phyloP scores from a whole-genome alignment of 257 asterid genomes.

The Penstemon barbatus region DNA sequence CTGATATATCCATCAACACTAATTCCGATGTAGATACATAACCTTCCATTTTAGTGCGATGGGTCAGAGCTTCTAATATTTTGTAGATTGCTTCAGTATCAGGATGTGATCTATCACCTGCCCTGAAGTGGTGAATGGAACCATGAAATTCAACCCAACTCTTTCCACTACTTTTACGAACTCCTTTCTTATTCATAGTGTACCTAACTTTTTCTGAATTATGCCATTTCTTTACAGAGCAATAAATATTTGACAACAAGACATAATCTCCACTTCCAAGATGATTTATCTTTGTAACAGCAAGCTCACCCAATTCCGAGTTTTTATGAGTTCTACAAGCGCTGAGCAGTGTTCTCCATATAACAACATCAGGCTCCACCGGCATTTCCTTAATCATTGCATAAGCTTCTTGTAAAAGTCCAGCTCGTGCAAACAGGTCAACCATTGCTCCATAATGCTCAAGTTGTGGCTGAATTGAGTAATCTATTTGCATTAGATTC shows the following conservation, averaged over 20 bases:
- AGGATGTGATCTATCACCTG: slow-evolving; percentile 61
- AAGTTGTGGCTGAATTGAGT: slow-evolving; percentile 58
- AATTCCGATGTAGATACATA: slow-evolving; percentile 42
- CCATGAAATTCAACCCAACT: slow-evolving; percentile 72
- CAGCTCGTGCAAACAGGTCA: slow-evolving; percentile 72
- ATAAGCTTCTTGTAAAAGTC: slow-evolving; percentile 62
- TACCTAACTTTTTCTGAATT: slow-evolving; percentile 57
- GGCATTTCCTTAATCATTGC: slow-evolving; percentile 62
- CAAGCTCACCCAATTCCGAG: slow-evolving; percentile 51
- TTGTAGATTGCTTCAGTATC: slow-evolving; percentile 55
- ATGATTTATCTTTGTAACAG: slow-evolving; percentile 47
- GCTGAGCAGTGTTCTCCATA: slow-evolving; percentile 76
- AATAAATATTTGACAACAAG: slow-evolving; percentile 65
- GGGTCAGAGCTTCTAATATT: slow-evolving; percentile 53
- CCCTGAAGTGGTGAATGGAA: slow-evolving; percentile 57
- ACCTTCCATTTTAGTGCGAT: slow-evolving; percentile 59
- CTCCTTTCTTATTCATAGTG: slow-evolving; percentile 53
- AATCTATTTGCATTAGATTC: slow-evolving; percentile 51
- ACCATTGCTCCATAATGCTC: slow-evolving; percentile 89
- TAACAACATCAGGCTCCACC: slow-evolving; percentile 62
- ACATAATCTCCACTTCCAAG: slow-evolving; percentile 71
- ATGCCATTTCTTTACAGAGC: slow-evolving; percentile 62
- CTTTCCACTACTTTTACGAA: slow-evolving; percentile 61
- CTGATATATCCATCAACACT: slow-evolving; percentile 82
- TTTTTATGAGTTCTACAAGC: slow-evolving; percentile 69